phyloP scores from a whole-genome alignment of 2,329 filamentous ascomycete species.

The Curvularia sp. region DNA sequence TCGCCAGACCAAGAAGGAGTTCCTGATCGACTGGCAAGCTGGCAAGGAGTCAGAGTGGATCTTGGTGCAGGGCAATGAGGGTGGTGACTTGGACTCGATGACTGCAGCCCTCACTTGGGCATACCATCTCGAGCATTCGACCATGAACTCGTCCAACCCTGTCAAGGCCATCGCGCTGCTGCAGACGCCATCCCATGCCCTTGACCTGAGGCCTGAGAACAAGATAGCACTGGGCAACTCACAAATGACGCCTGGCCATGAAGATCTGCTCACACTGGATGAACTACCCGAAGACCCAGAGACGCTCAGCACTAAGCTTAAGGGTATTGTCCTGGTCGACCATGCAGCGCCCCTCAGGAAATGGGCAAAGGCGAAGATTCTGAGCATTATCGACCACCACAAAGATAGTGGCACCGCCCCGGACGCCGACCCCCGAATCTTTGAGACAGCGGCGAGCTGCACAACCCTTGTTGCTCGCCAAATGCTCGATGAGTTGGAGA shows the following conservation, averaged over 20 bases:
- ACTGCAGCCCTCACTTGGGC: conserved; percentile 57
- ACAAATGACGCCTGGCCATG: conserved; percentile 57
- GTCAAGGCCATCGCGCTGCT: conserved; percentile 57
- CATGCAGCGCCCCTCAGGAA: conserved; percentile 54
- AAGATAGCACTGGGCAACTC: conserved; percentile 56
- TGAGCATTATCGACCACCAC: conserved; percentile 59
- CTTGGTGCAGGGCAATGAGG: conserved; percentile 58
- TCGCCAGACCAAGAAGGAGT: conserved; percentile 56
- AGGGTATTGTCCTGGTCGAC: conserved; percentile 58
- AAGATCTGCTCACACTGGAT: conserved; percentile 57
- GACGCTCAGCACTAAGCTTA: conserved; percentile 53
- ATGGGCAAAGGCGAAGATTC: conserved; percentile 55
- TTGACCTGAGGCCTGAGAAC: conserved; percentile 59
- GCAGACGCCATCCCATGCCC: conserved; percentile 56
- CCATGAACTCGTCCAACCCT: conserved; percentile 52
- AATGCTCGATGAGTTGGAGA: conserved; percentile 57
- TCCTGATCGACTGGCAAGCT: conserved; percentile 58
- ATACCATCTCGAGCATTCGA: conserved; percentile 57
- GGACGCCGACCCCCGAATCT: conserved; percentile 54
- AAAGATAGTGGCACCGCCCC: conserved; percentile 53
- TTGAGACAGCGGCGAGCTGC: conserved; percentile 56
- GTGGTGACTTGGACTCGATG: conserved; percentile 56
- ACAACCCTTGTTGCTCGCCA: conserved; percentile 57
- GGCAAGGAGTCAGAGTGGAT: conserved; percentile 55
- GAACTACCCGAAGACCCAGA: conserved; percentile 58